A percentile compares a stretch with the other conserved stretches of the same genome.
phyloP scores from a whole-genome alignment of 345 rosid species.

The Salix suchowensis region DNA sequence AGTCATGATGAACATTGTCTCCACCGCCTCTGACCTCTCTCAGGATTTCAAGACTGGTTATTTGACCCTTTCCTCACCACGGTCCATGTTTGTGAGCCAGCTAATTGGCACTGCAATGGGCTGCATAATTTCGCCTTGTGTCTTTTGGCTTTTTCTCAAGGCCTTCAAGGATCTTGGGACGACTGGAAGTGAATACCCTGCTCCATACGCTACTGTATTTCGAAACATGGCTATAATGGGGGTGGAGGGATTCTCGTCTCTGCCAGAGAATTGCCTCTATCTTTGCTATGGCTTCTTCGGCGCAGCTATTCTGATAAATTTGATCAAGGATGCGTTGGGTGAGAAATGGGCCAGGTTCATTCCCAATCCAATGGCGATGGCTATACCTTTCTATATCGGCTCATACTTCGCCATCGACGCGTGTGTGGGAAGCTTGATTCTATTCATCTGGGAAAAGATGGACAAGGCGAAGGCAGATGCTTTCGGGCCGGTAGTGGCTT shows the following conservation, averaged over 20 bases:
- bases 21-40: slow-evolving; percentile 25
- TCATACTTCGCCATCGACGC: slow-evolving; percentile 44
- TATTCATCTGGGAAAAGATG: slow-evolving; percentile 29
- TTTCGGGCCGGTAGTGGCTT: slow-evolving; percentile 33
- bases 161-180: slow-evolving; percentile 10
- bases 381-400: slow-evolving; percentile 38
- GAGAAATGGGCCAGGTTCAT: slow-evolving; percentile 14
- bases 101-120: slow-evolving; percentile 29
- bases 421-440: slow-evolving; percentile 35
- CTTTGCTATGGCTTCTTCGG: slow-evolving; percentile 41
- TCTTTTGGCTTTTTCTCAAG: slow-evolving; percentile 32
- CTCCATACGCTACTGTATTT: not conserved
- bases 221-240: not conserved
- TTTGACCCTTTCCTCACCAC: slow-evolving; percentile 25
- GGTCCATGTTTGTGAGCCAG: slow-evolving; percentile 34
- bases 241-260: not conserved
- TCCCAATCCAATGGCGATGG: slow-evolving; percentile 48
- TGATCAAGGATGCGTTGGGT: slow-evolving; percentile 14
- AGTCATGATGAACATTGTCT: slow-evolving; percentile 29
- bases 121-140: slow-evolving; percentile 20
- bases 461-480: slow-evolving; percentile 26
- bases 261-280: not conserved
- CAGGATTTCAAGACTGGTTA: slow-evolving; percentile 34
- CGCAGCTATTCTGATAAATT: slow-evolving; percentile 26
- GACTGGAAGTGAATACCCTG: not conserved